These are phyloP conservation scores for Lippia alba DNA, from an alignment of 305 asterid species.

Conservation along the genomic window DNA sequence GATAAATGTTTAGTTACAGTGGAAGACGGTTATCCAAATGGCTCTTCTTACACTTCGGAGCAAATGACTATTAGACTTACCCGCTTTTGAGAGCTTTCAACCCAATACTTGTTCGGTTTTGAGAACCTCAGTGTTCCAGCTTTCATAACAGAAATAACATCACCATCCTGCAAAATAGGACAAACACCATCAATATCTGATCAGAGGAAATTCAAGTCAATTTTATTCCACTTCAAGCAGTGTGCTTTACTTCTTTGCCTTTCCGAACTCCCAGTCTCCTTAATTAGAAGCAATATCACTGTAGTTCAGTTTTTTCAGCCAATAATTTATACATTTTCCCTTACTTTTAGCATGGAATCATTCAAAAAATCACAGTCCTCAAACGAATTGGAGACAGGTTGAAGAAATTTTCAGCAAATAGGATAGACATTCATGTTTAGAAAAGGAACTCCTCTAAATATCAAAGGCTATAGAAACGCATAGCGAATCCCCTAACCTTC, in stretches of 20 bases:
- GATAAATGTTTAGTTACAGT: background rate
- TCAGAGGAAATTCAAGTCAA: background rate
- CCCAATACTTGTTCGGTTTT: slow-evolving; percentile 92
- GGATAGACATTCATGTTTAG: background rate
- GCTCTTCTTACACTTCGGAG: slow-evolving; percentile 2
- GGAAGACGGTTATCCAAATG: background rate
- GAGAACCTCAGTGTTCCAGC: slow-evolving; percentile 80
- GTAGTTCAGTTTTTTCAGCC: background rate
- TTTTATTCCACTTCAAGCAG: background rate
- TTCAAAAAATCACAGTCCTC: background rate
- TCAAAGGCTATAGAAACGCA: background rate
- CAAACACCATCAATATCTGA: slow-evolving; percentile 8
- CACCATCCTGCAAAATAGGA: slow-evolving; percentile 68
- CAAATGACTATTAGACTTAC: slow-evolving; percentile 52
- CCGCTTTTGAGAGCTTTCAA: slow-evolving; percentile 91
- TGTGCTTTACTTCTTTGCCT: background rate
- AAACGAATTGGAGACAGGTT: background rate
- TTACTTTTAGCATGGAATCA: background rate
- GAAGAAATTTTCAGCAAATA: background rate
- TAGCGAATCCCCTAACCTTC: background rate
- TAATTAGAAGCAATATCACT: background rate
- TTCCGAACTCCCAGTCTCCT: slow-evolving; percentile 11
- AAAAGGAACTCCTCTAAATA: background rate
- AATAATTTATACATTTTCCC: background rate
- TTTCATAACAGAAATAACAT: slow-evolving; percentile 67